These are phyloP conservation scores for Arthrobotrys sphaeroides DNA, from an alignment of 2,329 filamentous ascomycete species.

Conservation along the genomic window DNA sequence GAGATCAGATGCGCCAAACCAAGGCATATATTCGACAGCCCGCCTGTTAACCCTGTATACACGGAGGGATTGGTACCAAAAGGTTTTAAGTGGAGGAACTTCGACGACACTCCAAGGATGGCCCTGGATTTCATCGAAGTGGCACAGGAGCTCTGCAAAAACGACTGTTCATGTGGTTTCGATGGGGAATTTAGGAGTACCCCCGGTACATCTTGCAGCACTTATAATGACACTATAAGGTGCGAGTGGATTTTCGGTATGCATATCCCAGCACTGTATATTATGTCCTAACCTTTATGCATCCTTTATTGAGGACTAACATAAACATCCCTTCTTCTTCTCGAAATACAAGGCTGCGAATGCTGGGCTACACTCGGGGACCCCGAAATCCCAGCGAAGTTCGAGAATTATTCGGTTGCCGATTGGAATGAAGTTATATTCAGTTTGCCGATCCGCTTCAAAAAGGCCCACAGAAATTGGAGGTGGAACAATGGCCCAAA, in stretches of 20 bases:
- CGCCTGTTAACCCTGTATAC: not conserved
- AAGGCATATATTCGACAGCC: not conserved
- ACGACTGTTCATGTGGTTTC: not conserved
- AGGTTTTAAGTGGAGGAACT: not conserved
- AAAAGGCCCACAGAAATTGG: not conserved
- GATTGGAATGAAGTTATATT: not conserved
- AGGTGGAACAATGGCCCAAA: not conserved
- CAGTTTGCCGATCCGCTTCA: not conserved
- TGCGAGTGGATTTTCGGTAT: slow-evolving; percentile 1
- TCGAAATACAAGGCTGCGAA: not conserved
- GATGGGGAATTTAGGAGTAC: not conserved
- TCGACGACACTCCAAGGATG: not conserved
- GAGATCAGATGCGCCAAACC: not conserved
- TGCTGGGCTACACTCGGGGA: not conserved
- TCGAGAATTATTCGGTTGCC: not conserved
- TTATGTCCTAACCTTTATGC: too few relatives aligned
- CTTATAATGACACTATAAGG: not conserved
- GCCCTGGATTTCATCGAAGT: not conserved
- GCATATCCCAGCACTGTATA: not conserved
- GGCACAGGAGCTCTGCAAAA: not conserved
- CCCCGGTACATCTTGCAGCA: not conserved
- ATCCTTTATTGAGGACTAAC: not conserved
- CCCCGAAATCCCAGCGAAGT: not conserved
- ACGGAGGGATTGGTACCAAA: not conserved
- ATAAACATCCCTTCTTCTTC: not conserved